A percentile compares a stretch with the other conserved stretches of the same genome.
Conservation (phyloP, 192 early-diverging fungal genomes). For the Mortierella alpina region DNA sequence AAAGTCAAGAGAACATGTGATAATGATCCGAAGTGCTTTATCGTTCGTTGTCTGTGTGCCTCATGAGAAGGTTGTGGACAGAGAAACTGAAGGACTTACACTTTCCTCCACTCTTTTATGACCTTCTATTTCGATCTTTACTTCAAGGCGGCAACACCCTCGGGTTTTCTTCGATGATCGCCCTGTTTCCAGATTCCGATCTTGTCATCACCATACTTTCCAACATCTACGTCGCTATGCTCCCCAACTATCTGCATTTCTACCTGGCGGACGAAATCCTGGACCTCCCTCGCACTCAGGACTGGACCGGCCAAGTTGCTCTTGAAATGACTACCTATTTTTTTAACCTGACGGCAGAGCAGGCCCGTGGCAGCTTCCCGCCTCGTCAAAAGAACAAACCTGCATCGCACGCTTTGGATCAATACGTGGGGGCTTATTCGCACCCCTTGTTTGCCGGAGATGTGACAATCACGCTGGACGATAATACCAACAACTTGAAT, state of each 20-base stretch:
- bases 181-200: constrained; percentile 12
- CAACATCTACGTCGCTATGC: neutral
- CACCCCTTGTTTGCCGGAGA: constrained; percentile 9
- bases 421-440: constrained; percentile 1
- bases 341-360: neutral
- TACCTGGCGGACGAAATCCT: constrained; percentile 19
- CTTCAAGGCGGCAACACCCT: neutral
- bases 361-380: neutral
- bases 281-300: constrained; percentile 1
- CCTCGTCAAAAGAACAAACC: constrained; percentile 8
- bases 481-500: neutral
- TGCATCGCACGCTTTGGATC: neutral
- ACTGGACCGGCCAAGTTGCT: constrained; percentile 2
- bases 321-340: neutral
- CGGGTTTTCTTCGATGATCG: neutral
- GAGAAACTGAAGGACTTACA: neutral
- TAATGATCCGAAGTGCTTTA: neutral
- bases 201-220: constrained; percentile 5
- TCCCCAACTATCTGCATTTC: neutral
- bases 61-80: neutral
- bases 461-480: constrained; percentile 3
- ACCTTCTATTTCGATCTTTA: neutral
- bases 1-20: too few species aligned
- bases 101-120: neutral
- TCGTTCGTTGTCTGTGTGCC: neutral